Base-by-base conservation (phyloP, 2,329 filamentous ascomycete genomes). In the Aspergillus tanneri region DNA sequence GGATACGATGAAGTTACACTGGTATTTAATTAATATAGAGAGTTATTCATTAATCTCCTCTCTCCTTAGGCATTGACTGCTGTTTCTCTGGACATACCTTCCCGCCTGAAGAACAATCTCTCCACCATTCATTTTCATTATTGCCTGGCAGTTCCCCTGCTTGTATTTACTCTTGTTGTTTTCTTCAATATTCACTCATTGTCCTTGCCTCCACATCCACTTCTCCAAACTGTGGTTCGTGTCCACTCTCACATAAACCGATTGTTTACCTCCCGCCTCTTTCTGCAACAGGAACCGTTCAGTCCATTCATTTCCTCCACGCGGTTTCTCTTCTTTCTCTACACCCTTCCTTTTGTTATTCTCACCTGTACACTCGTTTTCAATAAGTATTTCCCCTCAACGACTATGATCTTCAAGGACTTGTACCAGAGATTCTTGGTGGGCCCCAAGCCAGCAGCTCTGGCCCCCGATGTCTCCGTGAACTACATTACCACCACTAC, bases 401-500 rank as follows among this genome's bases (percentile, higher is more conserved):
- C 16, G 43, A 59, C 42, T 51, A 75, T 75, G 73, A 68, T 69
- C 55, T 67, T 74, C 58, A 68, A 66, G 59, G 63, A 67, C 43
- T 67, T 78, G 52, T 92, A 92, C 75, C 80, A 84, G 76, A 81
- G 82, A 73, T 91, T 90, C 68, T 77, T 91, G 47, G 77, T 80
- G 63, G 76, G 82, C 54, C 86, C 86, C 54, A 84, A 74, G 70
- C 73, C 83, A 46, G 80, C 82, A 47, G 73, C 81, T 47, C 75
- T 92, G 62, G 78, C 84, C 27, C 72, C 79, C 45, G 78, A 85
- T 68, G 85, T 86, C 49, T 81, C 86, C 36, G 74, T 91, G 59
- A 84, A 92, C 77, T 99, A 97, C 76, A 86, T 97, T 69, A 90
- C 91, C 47, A 96, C 92, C 6, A 86, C 90, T 10, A 90, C 85